Evolutionary conservation across 1,284 basidiomycete genomes (phyloP).

Genomic region (Ustilago shanxiensis): DNA sequence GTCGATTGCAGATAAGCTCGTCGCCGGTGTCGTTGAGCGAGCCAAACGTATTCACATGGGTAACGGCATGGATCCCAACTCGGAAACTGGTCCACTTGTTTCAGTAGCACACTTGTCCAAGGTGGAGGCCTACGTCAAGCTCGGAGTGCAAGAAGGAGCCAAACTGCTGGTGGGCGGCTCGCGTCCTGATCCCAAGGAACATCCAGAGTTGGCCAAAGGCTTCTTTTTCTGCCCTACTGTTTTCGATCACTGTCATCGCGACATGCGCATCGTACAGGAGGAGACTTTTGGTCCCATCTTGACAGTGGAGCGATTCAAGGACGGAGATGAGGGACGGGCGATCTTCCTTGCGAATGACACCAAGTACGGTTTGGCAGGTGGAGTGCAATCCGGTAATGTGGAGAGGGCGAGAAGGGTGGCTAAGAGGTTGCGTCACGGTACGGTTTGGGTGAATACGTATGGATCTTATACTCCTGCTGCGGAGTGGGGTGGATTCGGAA

Average conservation of each 20-base stretch:
- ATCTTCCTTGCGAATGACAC: conserved; percentile 68
- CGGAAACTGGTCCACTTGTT: conserved; percentile 68
- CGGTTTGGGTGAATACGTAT: conserved; percentile 69
- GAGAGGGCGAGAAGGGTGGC: conserved; percentile 62
- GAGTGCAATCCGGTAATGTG: conserved; percentile 63
- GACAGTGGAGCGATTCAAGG: conserved; percentile 67
- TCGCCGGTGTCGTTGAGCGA: conserved; percentile 65
- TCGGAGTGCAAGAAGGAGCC: conserved; percentile 63
- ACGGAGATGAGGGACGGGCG: conserved; percentile 66
- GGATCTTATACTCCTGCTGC: conserved; percentile 66
- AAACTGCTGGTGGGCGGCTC: conserved; percentile 62
- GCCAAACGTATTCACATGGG: conserved; percentile 66
- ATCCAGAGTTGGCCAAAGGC: conserved; percentile 64
- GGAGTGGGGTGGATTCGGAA: conserved; percentile 69
- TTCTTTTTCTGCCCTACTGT: conserved; percentile 69
- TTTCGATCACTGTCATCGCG: conserved; percentile 65
- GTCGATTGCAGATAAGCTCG: conserved; percentile 66
- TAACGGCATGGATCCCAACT: conserved; percentile 61
- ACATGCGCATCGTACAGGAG: conserved; percentile 69
- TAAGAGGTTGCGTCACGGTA: conserved; percentile 65
- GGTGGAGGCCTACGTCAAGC: conserved; percentile 60
- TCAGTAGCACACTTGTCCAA: conserved; percentile 64
- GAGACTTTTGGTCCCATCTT: conserved; percentile 70
- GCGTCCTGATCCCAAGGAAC: conserved; percentile 55
- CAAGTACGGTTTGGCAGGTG: conserved; percentile 68